Evolutionary conservation across 768 basidiomycete genomes (phyloP).

Genomic region (Daedalea quercina): DNA sequence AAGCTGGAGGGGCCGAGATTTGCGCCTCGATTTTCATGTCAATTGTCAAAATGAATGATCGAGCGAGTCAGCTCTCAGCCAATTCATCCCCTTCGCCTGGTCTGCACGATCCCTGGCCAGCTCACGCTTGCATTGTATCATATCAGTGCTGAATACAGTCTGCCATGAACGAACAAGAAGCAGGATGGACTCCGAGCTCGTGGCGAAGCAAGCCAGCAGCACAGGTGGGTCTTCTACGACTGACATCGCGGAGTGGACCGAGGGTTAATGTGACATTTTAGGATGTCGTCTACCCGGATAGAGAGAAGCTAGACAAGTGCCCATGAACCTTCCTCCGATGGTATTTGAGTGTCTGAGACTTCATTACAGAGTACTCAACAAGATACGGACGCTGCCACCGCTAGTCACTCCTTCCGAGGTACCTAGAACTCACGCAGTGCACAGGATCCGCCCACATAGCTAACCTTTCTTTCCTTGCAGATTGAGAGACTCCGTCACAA

Average conservation of each 20-base stretch:
- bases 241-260: neutral
- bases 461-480: slow-evolving; percentile 26
- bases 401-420: slow-evolving; percentile 93
- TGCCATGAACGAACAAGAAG: no score
- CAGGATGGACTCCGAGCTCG: slow-evolving; percentile 63
- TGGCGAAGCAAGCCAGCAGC: slow-evolving; percentile 76
- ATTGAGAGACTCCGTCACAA: slow-evolving; percentile 82
- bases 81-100: no score
- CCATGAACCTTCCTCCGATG: no score
- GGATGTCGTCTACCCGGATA: slow-evolving; percentile 70
- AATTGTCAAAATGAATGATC: no score
- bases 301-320: slow-evolving; percentile 49
- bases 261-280: slow-evolving; percentile 20
- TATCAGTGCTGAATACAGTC: no score
- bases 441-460: slow-evolving; percentile 12
- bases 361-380: slow-evolving; percentile 66
- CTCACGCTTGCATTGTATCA: no score
- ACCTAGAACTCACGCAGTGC: slow-evolving; percentile 11
- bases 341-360: no score
- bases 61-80: no score
- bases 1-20: no score
- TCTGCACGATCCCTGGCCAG: neutral
- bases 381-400: slow-evolving; percentile 76
- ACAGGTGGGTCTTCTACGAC: slow-evolving; percentile 41
- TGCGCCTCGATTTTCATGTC: no score